A percentile compares a stretch with the other conserved stretches of the same genome.
Conservation (phyloP, 2,329 filamentous ascomycete genomes). For the Fusarium vanettenii region DNA sequence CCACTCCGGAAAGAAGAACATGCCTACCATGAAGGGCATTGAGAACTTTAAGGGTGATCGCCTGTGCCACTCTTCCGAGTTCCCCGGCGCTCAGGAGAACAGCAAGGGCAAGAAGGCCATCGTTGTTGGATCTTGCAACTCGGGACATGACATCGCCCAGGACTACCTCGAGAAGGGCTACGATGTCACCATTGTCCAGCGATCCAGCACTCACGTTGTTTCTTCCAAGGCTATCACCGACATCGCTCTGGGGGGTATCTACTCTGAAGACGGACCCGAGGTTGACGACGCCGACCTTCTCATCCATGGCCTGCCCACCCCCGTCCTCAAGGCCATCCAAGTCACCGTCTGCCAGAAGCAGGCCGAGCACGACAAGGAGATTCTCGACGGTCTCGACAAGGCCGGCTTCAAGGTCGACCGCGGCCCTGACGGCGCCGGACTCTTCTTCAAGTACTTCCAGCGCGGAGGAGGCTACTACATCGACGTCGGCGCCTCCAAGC, state of each 20-base stretch:
- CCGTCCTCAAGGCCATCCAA: constrained; percentile 71
- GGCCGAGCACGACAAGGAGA: constrained; percentile 51
- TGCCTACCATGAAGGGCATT: constrained; percentile 68
- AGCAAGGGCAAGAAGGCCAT: constrained; percentile 69
- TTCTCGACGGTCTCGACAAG: constrained; percentile 58
- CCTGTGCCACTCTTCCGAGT: constrained; percentile 72
- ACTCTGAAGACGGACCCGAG: constrained; percentile 64
- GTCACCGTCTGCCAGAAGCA: constrained; percentile 52
- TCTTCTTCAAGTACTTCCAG: constrained; percentile 73
- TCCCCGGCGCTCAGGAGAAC: constrained; percentile 61
- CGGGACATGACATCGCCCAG: constrained; percentile 75
- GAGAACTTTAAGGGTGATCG: constrained; percentile 68
- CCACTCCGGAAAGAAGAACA: constrained; percentile 73
- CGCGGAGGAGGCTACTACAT: constrained; percentile 78
- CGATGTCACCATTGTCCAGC: constrained; percentile 76
- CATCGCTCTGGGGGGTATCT: constrained; percentile 64
- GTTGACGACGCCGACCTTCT: constrained; percentile 75
- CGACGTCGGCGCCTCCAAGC: constrained; percentile 71
- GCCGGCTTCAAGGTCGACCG: constrained; percentile 71
- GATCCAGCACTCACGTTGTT: constrained; percentile 73
- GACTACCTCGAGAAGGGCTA: constrained; percentile 75
- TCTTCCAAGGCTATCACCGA: constrained; percentile 65
- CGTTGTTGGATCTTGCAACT: constrained; percentile 76
- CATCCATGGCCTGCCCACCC: constrained; percentile 66
- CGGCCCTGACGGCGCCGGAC: constrained; percentile 67